A percentile compares a stretch with the other conserved stretches of the same genome.
Evolutionary conservation across 192 early-diverging fungal genomes (phyloP).

Genomic region (Pilaira anomala): DNA sequence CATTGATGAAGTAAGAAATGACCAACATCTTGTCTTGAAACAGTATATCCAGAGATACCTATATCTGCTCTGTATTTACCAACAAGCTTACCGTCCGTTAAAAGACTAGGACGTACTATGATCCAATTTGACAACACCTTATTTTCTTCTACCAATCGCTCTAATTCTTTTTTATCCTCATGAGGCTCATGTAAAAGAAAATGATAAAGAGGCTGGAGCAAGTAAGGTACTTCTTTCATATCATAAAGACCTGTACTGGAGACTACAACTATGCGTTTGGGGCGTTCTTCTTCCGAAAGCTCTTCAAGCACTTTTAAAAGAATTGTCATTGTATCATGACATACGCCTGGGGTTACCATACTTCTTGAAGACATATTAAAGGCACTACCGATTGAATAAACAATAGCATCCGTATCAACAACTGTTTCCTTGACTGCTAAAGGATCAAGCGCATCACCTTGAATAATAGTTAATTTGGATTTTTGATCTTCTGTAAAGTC

Average conservation of each 20-base stretch:
- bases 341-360: constrained; percentile 19
- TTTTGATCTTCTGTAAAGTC: constrained; percentile 39
- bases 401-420: constrained; percentile 33
- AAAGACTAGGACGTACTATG: constrained; percentile 42
- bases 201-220: constrained; percentile 6
- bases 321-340: constrained; percentile 2
- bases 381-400: constrained; percentile 38
- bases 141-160: background rate
- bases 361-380: constrained; percentile 14
- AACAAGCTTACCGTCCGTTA: constrained; percentile 38
- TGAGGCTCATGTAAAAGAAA: constrained; percentile 13
- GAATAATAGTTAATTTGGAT: constrained; percentile 30
- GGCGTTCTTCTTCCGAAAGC: background rate
- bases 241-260: constrained; percentile 12
- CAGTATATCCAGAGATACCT: constrained; percentile 38
- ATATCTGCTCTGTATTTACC: constrained; percentile 34
- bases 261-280: constrained; percentile 8
- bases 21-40: constrained; percentile 47
- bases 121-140: constrained; percentile 24
- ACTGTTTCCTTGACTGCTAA: constrained; percentile 36
- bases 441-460: constrained; percentile 40
- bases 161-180: constrained; percentile 16
- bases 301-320: constrained; percentile 6
- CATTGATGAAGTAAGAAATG: constrained; percentile 45
- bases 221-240: constrained; percentile 13